Base-by-base conservation (phyloP, 176 grass and related monocot genomes). In the Oryza punctata region DNA sequence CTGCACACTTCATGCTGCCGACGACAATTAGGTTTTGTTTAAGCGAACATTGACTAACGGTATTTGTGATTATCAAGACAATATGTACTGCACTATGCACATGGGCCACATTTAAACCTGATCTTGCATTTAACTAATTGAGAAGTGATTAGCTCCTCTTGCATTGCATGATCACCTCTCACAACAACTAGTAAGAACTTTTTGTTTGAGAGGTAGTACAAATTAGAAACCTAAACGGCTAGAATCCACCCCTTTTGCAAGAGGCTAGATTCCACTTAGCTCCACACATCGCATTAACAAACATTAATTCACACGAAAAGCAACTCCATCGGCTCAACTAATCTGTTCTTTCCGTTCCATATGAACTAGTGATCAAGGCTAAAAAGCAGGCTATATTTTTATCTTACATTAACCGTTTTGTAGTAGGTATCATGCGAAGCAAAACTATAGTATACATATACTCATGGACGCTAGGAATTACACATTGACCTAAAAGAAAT, bases 231-330 rank as follows among this genome's bases (percentile, higher is more conserved):
- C 6, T 26, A 37, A 77, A 27, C 27, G 41, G 66, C 29, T 1
- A 6, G n/a, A 57, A 57, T 21, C 52, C 19, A 57, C 19, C 19
- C 52, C 12, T 57, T 57, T n/a, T 57, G 52, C 19, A 57, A 57
- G 52, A n/a, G 19, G 16, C 52, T 57, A 57, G 52, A 83, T 88
- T 72, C 30, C 57, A 25, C 2, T 67, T 52, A 60, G 57, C 57
- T 29, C 59, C 43, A 73, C 19, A 33, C 57, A 32, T 16, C 12
- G 52, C 52, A 57, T n/a, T 41, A 21, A 72, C 12, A 79, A 79
- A 29, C 44, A 67, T 57, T 57, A 57, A 84, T n/a, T 50, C 12
- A 77, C 52, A 49, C n/a, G 38, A 16, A 64, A 77, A 77, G 72
- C 52, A 87, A 45, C 28, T 50, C 21, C 6, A 64, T 68, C 10